Base-by-base conservation (phyloP, 1,284 basidiomycete species). In the Ganoderma lingzhi region DNA sequence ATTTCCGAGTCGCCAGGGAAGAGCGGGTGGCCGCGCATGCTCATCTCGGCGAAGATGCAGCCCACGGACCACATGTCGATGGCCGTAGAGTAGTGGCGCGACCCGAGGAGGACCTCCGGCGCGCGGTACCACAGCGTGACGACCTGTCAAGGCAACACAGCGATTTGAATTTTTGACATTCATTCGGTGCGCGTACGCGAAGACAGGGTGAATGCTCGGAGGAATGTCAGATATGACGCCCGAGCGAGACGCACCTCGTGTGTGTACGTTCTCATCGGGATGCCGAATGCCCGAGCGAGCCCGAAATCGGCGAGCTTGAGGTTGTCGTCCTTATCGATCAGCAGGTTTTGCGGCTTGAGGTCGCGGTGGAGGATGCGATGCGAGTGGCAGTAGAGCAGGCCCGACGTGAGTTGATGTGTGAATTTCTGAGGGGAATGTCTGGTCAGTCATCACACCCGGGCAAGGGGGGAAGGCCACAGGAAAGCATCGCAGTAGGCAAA, bases 61-160 rank as follows among this genome's bases (percentile, higher is more conserved):
- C 97, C 97, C 32, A 98, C 96, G 60, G 94, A 96, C 97, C 97
- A 99, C 90, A 99, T 97, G 82, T 99, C 98, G 77, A 99, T 96
- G 39, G 95, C 93, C 1, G 98, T 99, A 28, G 94, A 93, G 82
- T 99, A 99, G 79, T 98, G 96, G 66, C 97, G 91, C 10, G 95
- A 95, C 32, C 98, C 98, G 1, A 99, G 90, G 35, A 99, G 86
- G 23, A 99, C 97, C 79, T 99, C 97, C 1, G 98, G 97, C 1
- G 97, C 96, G 66, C 97, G 93, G 80, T 99, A 99, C 97, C 97
- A 99, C 37, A 99, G 87, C 12, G 97, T 99, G 56, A 99, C 98
- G 60, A 99, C 96, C 96, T 97, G 78, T 28, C 32, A 41, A 48
- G 45, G n/a, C 19, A n/a, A 23, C 19, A 23, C 19, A 9, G 6